These are phyloP conservation scores for Filobasidium floriforme DNA, from an alignment of 768 basidiomycete species.

Conservation along the genomic window DNA sequence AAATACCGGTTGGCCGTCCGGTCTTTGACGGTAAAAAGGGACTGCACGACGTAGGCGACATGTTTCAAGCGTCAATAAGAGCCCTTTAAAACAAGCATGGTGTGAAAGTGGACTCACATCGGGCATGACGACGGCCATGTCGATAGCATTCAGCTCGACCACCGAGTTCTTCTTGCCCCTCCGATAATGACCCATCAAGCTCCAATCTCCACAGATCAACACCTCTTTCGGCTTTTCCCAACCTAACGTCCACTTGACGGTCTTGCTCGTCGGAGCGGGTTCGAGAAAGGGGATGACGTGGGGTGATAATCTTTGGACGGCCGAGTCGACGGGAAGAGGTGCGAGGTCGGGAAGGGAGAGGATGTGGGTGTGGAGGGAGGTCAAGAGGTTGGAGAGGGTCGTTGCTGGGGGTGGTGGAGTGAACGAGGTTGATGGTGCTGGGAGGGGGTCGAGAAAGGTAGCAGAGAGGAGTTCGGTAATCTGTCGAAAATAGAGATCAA, in stretches of 20 bases:
- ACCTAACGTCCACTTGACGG: conserved; percentile 79
- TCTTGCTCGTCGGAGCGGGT: conserved; percentile 57
- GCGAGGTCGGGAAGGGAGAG: conserved; percentile 54
- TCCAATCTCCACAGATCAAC: conserved; percentile 77
- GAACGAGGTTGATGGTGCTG: neutral
- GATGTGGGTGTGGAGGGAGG: conserved; percentile 66
- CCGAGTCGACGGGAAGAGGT: conserved; percentile 62
- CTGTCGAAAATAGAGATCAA: conserved; percentile 69
- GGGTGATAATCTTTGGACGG: conserved; percentile 48
- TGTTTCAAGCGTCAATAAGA: neutral
- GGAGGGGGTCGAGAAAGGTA: conserved; percentile 31
- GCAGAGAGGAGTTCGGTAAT: conserved; percentile 36
- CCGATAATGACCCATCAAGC: conserved; percentile 66
- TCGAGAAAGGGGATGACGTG: conserved; percentile 60
- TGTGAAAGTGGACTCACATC: no score
- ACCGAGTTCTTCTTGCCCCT: conserved; percentile 60
- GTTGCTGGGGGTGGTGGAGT: conserved; percentile 40
- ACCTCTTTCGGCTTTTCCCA: conserved; percentile 73
- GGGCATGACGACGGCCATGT: conserved; percentile 82
- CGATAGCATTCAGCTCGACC: conserved; percentile 57
- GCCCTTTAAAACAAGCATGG: no score
- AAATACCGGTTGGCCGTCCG: conserved; percentile 81
- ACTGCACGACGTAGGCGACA: conserved; percentile 30
- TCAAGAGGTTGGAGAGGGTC: conserved; percentile 53
- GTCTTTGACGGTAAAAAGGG: conserved; percentile 91